These are phyloP conservation scores for Cucurbita ficifolia DNA, from an alignment of 306 rosid genomes.

Conservation along the genomic window DNA sequence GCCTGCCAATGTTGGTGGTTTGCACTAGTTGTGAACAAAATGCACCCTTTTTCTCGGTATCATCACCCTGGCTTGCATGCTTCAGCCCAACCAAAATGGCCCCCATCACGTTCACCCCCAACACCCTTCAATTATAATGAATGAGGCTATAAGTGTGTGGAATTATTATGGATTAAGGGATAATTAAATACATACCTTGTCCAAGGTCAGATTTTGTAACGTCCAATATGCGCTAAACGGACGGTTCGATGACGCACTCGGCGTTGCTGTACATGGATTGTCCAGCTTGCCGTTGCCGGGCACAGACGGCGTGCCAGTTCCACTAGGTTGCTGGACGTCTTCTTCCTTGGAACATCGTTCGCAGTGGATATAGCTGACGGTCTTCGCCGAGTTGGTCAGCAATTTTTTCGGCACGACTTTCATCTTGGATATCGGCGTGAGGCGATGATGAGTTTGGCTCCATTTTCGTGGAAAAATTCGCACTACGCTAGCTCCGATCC, in stretches of 20 bases:
- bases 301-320: constrained; percentile 14
- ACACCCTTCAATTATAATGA: not conserved
- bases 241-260: constrained; percentile 17
- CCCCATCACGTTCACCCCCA: constrained; percentile 15
- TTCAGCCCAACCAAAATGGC: constrained; percentile 19
- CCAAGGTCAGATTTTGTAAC: constrained; percentile 8
- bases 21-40: constrained; percentile 16
- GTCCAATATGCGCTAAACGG: constrained; percentile 3
- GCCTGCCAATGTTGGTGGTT: constrained; percentile 10
- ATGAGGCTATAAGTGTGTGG: no score
- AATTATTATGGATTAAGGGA: no score
- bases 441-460: constrained; percentile 20
- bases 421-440: constrained; percentile 27
- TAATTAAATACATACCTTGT: not conserved
- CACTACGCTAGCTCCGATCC: constrained; percentile 23
- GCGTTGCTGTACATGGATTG: constrained; percentile 25
- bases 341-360: constrained; percentile 20
- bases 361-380: constrained; percentile 16
- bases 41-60: constrained; percentile 15
- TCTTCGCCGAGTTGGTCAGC: constrained; percentile 14
- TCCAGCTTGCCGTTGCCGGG: constrained; percentile 12
- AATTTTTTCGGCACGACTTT: constrained; percentile 11
- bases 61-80: constrained; percentile 22
- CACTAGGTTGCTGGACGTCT: constrained; percentile 5
- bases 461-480: constrained; percentile 14